These are phyloP conservation scores for Cladosporium sp. DNA, from an alignment of 2,329 filamentous ascomycete genomes.

Conservation along the genomic window DNA sequence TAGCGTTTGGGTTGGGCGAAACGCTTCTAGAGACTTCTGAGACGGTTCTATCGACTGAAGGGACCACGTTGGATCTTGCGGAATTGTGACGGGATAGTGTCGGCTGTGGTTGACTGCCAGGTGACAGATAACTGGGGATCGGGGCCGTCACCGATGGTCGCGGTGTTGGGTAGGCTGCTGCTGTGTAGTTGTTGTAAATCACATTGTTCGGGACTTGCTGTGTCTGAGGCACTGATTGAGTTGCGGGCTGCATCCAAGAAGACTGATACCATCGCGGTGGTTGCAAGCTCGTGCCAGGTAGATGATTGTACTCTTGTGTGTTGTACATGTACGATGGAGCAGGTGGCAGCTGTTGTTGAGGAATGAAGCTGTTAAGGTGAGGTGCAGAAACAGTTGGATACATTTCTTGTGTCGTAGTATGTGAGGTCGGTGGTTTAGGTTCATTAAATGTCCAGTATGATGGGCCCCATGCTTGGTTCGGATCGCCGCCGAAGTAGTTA, in stretches of 20 bases:
- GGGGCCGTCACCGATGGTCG: not conserved
- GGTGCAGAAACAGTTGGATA: not conserved
- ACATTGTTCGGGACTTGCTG: not conserved
- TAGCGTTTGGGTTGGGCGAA: conserved; percentile 30
- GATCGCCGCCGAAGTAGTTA: conserved; percentile 1
- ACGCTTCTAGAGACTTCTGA: conserved; percentile 28
- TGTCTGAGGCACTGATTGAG: not conserved
- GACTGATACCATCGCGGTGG: conserved; percentile 4
- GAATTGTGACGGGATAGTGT: not conserved
- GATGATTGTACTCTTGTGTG: not conserved
- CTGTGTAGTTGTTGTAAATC: not conserved
- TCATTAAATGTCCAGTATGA: conserved; percentile 7
- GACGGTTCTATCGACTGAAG: not conserved
- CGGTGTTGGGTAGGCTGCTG: not conserved
- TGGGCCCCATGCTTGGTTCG: conserved; percentile 4
- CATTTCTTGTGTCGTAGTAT: not conserved
- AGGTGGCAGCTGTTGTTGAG: not conserved
- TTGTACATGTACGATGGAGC: not conserved
- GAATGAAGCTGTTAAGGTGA: not conserved
- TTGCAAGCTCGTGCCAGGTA: not conserved
- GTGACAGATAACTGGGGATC: not conserved
- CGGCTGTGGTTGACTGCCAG: not conserved
- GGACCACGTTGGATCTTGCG: not conserved
- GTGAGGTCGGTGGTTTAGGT: not conserved
- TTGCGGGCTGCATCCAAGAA: not conserved